Conservation (phyloP, 164 flowering plant genomes). For the Dillenia suffruticosa region DNA sequence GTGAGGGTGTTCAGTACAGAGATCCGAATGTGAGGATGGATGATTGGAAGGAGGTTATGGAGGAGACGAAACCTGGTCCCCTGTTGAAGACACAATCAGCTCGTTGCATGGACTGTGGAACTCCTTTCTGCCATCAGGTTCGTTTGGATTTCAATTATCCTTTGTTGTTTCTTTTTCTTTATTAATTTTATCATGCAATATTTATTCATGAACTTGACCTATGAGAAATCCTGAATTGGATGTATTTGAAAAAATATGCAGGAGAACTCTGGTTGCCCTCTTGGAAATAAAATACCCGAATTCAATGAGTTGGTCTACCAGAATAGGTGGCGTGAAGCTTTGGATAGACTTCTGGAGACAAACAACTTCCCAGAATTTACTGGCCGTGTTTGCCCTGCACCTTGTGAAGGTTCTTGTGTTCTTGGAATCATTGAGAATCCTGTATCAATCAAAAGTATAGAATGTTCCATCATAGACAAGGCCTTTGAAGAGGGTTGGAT, state of each 20-base stretch:
- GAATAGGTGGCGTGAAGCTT: slow-evolving; percentile 98
- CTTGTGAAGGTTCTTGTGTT: slow-evolving; percentile 99
- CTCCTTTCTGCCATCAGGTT: slow-evolving; percentile 99
- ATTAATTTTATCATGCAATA: background rate
- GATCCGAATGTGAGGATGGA: slow-evolving; percentile 75
- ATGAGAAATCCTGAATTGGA: background rate
- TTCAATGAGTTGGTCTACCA: slow-evolving; percentile 97
- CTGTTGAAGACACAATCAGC: slow-evolving; percentile 92
- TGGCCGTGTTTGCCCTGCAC: slow-evolving; percentile 99
- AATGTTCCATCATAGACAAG: slow-evolving; percentile 95
- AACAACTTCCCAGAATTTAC: slow-evolving; percentile 99
- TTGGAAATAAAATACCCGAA: slow-evolving; percentile 98
- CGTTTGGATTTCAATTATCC: background rate
- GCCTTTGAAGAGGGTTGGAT: slow-evolving; percentile 99
- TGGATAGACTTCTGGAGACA: slow-evolving; percentile 91
- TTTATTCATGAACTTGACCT: background rate
- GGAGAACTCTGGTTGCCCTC: slow-evolving; percentile 98
- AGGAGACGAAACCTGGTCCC: slow-evolving; percentile 64
- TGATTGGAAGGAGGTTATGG: slow-evolving; percentile 96
- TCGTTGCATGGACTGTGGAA: slow-evolving; percentile 99
- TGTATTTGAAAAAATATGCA: slow-evolving; percentile 22
- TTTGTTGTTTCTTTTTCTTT: background rate
- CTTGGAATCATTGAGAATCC: slow-evolving; percentile 99
- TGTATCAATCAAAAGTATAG: slow-evolving; percentile 92
- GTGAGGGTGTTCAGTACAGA: slow-evolving; percentile 81